phyloP scores from a whole-genome alignment of 805 yeast genomes.

The Zygoascus tannicola region DNA sequence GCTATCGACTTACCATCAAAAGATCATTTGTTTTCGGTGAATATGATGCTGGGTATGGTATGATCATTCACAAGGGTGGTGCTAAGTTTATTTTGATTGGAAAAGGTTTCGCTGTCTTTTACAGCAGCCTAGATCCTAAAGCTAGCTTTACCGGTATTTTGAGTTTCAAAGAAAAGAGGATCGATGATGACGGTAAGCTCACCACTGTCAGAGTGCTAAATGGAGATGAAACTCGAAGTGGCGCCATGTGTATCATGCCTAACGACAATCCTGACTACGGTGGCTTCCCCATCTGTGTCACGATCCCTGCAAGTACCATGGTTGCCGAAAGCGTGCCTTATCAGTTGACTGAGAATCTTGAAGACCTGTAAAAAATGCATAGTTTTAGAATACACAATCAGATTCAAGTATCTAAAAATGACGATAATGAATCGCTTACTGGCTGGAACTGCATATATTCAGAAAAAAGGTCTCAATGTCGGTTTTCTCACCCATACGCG shows the following conservation, averaged over 20 bases:
- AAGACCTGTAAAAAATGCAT: neutral
- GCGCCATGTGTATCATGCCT: slow-evolving; percentile 8
- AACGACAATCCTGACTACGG: slow-evolving; percentile 12
- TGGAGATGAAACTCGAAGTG: slow-evolving; percentile 16
- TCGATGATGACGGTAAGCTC: slow-evolving; percentile 8
- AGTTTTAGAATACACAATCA: too few relatives aligned
- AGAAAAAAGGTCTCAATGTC: slow-evolving; percentile 3
- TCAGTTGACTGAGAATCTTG: neutral
- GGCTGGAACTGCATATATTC: neutral
- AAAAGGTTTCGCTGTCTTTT: slow-evolving; percentile 9
- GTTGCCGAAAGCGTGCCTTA: slow-evolving; percentile 6
- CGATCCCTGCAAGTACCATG: slow-evolving; percentile 12
- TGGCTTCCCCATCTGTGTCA: slow-evolving; percentile 9
- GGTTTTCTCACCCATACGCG: slow-evolving; percentile 3
- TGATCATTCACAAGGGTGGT: slow-evolving; percentile 7
- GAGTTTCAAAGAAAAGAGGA: slow-evolving; percentile 5
- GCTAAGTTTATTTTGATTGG: slow-evolving; percentile 14
- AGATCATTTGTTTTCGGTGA: slow-evolving; percentile 11
- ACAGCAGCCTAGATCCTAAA: neutral
- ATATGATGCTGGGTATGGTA: slow-evolving; percentile 10
- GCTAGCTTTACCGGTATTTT: slow-evolving; percentile 5
- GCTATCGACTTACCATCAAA: slow-evolving; percentile 4
- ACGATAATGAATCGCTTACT: neutral
- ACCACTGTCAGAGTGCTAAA: slow-evolving; percentile 11
- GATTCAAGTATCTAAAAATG: neutral